These are phyloP conservation scores for Fagus crenata DNA, from an alignment of 306 rosid species.

Conservation along the genomic window DNA sequence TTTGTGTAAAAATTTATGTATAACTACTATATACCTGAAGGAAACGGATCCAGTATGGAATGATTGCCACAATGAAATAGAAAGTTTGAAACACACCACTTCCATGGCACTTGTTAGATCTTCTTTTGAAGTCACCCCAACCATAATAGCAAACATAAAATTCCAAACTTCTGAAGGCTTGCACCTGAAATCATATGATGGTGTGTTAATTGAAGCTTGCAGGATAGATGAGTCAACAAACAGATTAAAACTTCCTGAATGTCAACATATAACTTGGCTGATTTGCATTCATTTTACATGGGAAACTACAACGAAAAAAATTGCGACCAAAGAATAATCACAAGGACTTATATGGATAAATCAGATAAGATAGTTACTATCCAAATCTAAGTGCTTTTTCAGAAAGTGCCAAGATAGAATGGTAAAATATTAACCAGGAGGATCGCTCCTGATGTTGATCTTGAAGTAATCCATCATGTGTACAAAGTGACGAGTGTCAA, in stretches of 20 bases:
- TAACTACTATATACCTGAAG: conserved; percentile 50
- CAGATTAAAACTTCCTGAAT: no score
- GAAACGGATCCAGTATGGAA: conserved; percentile 75
- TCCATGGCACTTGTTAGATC: conserved; percentile 58
- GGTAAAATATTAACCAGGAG: no score
- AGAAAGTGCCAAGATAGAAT: no score
- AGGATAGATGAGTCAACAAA: no score
- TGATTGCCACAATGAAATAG: conserved; percentile 61
- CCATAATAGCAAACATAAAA: conserved; percentile 73
- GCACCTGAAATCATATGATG: conserved; percentile 49
- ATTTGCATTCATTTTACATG: no score
- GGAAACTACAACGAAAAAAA: no score
- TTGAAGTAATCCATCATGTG: not conserved
- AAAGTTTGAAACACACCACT: conserved; percentile 46
- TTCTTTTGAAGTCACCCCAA: conserved; percentile 65
- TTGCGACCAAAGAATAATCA: not conserved
- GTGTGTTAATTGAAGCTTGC: not conserved
- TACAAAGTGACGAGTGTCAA: not conserved
- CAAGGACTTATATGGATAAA: not conserved
- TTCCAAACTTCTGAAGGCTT: conserved; percentile 73
- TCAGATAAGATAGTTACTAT: not conserved
- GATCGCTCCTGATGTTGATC: not conserved
- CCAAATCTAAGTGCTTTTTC: no score
- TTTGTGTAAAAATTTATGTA: not conserved
- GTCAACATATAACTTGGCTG: no score